Evolutionary conservation across 306 rosid species (phyloP), one percentile per base, ranked within the genome.

Genomic region (Cucumis hystrix): DNA sequence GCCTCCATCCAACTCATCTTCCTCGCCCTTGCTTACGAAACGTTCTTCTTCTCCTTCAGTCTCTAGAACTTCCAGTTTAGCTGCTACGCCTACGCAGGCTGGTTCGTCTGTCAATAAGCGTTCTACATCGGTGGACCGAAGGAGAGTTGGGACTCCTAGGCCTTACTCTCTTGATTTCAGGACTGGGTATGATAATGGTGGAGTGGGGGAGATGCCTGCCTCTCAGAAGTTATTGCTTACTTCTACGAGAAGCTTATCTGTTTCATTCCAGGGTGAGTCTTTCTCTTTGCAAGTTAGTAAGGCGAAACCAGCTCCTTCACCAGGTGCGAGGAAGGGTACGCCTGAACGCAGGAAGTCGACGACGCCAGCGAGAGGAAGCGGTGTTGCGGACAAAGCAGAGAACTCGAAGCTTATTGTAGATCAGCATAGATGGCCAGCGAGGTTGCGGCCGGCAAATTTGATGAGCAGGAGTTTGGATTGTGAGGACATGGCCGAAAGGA

Each of bases 221-320:
- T 86, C 96, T 76, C 96, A 90, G 86, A 95, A 85, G 86, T 78
- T 89, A 79, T 84, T 95, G 62, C 82, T 86, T 77, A 88, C 97
- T 70, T 92, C 97, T 30, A 88, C 93, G 7, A 85, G 97, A 85
- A 95, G 97, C 67, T 89, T 95, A 35, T 87, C 97, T 45, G 97
- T 95, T 72, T 95, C 99, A 71, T 95, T 95, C 81, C 99, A 95
- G 78, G 97, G 97, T 0, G 97, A 88, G 86, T 90, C 99, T 54
- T 95, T 87, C 84, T 84, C 97, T 82, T 84, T 90, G 57, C 97
- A 87, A 81, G 94, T 95, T 28, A 87, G 97, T 74, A 92, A 89
- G 75, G 79, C 81, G 49, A 92, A 87, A 68, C 92, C 93, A 7
- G 79, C 88, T 10, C 87, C 90, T 52, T 18, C 91, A 6, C 89